Base-by-base conservation (phyloP, 2,329 filamentous ascomycete genomes). In the Periconia macrospinosa region DNA sequence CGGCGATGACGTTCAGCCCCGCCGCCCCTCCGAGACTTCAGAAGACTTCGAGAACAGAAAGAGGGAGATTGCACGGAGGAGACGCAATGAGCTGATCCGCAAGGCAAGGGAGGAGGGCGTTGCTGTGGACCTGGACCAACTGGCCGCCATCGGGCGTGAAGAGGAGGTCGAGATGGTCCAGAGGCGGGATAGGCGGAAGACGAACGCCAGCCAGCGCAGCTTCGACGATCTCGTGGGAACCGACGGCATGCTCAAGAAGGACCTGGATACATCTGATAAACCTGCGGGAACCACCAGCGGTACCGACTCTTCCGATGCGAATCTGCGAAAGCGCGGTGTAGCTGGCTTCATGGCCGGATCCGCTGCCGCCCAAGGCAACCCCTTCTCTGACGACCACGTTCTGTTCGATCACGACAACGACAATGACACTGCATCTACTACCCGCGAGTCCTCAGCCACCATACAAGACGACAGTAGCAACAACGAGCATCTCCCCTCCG, bases 1-100 rank as follows among this genome's bases (percentile, higher is more conserved):
- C 11, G 83, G 83, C 46, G 83, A 87, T 66, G 84, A 86, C 48
- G 78, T 86, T 37, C 79, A 83, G 76, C 61, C 66, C 61, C 61
- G 69, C 60, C 62, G 73, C 53, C 68, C 50, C 7, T 71, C 68
- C 55, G 66, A 70, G 44, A 63, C 66, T 15, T 65, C 61, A 2
- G 62, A 72, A 40, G 70, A 72, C 46, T 71, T 62, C 44, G 69
- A 72, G 9, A 63, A 61, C 14, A 60, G 68, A 49, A 67, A 68
- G 53, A 57, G 52, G 47, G 72, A 75, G 37, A 46, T 73, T 33
- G 58, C 74, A 17, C 58, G 69, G 30, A 57, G 58, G 43, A 75
- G 72, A 30, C 60, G 72, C 30, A 69, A 68, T 20, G 74, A 75
- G 46, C 50, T 76, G 49, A 71, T 76, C 5, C 54, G 62, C 10